A percentile compares a stretch with the other conserved stretches of the same genome.
Conservation (phyloP, 2,329 filamentous ascomycete genomes). For the Talaromyces sp. region DNA sequence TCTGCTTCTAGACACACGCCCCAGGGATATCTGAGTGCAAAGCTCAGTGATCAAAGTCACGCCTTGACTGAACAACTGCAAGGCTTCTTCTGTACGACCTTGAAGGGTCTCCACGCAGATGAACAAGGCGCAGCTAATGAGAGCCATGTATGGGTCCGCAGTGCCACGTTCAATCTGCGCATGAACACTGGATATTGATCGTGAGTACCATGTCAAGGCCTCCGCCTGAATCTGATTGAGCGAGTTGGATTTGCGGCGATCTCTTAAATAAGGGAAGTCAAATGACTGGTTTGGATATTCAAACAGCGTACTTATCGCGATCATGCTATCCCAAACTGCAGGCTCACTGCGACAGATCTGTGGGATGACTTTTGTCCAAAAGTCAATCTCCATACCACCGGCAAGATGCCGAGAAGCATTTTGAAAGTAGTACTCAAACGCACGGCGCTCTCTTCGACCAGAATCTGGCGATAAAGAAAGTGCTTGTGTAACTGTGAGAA, state of each 20-base stretch:
- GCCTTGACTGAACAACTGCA: slow-evolving; percentile 29
- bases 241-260: not conserved
- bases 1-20: slow-evolving; percentile 11
- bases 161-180: slow-evolving; percentile 25
- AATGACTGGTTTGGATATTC: slow-evolving; percentile 11
- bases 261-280: not conserved
- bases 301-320: slow-evolving; percentile 17
- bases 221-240: slow-evolving; percentile 12
- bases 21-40: slow-evolving; percentile 14
- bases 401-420: slow-evolving; percentile 14
- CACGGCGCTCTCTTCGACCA: slow-evolving; percentile 17
- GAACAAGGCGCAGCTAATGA: slow-evolving; percentile 32
- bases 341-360: slow-evolving; percentile 21
- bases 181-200: slow-evolving; percentile 28
- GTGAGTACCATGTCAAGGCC: slow-evolving; percentile 34
- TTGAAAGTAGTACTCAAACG: slow-evolving; percentile 25
- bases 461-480: slow-evolving; percentile 7
- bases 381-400: slow-evolving; percentile 13
- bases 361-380: slow-evolving; percentile 20
- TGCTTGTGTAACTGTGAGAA: not conserved
- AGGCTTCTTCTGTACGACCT: slow-evolving; percentile 23
- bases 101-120: slow-evolving; percentile 33
- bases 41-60: slow-evolving; percentile 23
- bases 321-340: slow-evolving; percentile 23
- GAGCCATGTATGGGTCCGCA: slow-evolving; percentile 24